Evolutionary conservation across 768 basidiomycete species (phyloP).

Genomic region (Termitomyces sp.): DNA sequence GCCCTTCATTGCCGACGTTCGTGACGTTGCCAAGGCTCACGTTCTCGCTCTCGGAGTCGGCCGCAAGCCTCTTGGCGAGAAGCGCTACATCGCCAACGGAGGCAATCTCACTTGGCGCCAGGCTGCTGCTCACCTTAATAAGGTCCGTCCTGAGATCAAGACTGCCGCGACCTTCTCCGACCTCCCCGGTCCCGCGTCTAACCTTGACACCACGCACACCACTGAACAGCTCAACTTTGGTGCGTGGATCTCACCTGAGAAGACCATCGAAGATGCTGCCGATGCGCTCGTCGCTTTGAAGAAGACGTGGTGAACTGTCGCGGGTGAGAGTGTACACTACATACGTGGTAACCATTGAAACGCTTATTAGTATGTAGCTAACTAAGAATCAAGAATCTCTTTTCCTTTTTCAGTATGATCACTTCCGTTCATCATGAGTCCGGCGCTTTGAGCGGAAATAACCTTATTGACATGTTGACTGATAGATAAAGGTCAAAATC

Average conservation of each 20-base stretch:
- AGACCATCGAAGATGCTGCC: conserved; percentile 21
- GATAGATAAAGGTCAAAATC: no score
- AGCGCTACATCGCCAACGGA: conserved; percentile 24
- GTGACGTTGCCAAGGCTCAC: conserved; percentile 29
- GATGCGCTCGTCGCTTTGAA: conserved; percentile 20
- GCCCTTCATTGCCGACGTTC: conserved; percentile 28
- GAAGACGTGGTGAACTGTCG: conserved; percentile 16
- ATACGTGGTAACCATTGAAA: neutral
- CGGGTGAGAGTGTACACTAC: neutral
- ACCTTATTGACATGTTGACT: no score
- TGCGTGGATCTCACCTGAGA: conserved; percentile 18
- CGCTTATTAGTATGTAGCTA: neutral
- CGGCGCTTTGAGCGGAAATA: neutral
- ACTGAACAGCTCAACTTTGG: conserved; percentile 21
- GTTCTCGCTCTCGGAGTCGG: conserved; percentile 25
- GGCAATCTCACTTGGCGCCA: conserved; percentile 24
- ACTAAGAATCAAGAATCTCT: neutral
- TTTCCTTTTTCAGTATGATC: neutral
- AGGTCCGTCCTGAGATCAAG: conserved; percentile 16
- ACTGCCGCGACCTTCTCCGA: conserved; percentile 11
- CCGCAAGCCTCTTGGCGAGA: conserved; percentile 15
- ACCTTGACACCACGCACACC: conserved; percentile 19
- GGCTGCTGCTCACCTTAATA: conserved; percentile 20
- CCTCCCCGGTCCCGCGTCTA: conserved; percentile 19
- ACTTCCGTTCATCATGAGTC: neutral